Evolutionary conservation across 2,329 filamentous ascomycete genomes (phyloP), one percentile per base, ranked within the genome.

Genomic region (Neocucurbitaria cava): DNA sequence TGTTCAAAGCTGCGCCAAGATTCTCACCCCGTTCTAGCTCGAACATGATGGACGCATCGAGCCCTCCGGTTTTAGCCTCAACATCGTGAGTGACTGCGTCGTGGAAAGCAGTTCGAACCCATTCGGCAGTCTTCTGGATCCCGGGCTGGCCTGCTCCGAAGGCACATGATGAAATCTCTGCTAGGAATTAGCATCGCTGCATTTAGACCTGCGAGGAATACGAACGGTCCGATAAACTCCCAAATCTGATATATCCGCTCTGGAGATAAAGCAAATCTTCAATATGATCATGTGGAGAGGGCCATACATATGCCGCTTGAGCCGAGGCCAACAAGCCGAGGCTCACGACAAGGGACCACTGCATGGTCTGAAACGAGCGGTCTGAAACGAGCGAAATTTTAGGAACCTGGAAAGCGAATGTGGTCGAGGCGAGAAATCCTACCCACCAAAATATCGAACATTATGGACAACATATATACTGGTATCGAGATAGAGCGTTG

Each of bases 81-180:
- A 64, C 62, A 51, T 75, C 60, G 21, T 65, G 64, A 0, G 71
- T 73, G 1, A 68, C 64, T 44, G 73, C 65, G 41, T 76, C 74
- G 52, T 77, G 74, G 45, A 75, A 75, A 35, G 70, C 68, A 20
- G 69, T 71, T 9, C 73, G 65, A 13, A 75, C 62, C 68, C 72
- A 70, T 50, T 71, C 62, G 5, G 65, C 64, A 3, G 64, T 52
- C 15, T 64, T 68, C 36, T 68, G 65, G n/a, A 61, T 54, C 3
- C 62, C 65, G n/a, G 59, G 63, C 9, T 26, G n/a, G 9, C 17
- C 21, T 15, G 57, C 54, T 33, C 59, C 63, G 33, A 62, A 62
- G 13, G 36, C 55, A 44, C 65, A 68, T 10, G 53, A 55, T 15
- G 26, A 5, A 15, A 68, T 48, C 24, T 62, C 62, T 65, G 18